Evolutionary conservation across 2,329 filamentous ascomycete genomes (phyloP), one percentile per base, ranked within the genome.

Genomic region (Tolypocladium endophyticum): DNA sequence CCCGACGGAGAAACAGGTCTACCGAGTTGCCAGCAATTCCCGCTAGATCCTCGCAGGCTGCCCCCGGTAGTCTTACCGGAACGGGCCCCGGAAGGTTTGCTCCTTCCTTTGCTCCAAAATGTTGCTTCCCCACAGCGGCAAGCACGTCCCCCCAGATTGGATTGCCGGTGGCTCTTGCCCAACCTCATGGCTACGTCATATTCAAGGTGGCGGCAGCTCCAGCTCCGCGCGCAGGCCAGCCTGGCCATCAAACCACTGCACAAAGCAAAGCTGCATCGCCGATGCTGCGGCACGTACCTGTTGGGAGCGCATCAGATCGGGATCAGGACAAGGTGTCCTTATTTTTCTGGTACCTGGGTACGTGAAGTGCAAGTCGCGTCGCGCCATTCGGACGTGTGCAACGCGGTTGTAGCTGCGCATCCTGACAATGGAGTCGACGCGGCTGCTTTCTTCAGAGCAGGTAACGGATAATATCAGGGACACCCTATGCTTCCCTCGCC

Each of bases 201-300:
- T n/a, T n/a, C n/a, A n/a, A n/a, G 52, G 61, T 63, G 60, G 63
- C 62, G 53, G 62, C 54, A 66, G 63, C 63, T 64, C n/a, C 28
- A 47, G 11, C 50, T 47, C 25, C n/a, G 16, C 25, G 16, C 25
- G 28, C 25, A 30, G 6, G 47, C 47, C 25, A 25, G 23, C 45
- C 33, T 41, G 23, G 23, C 59, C 52, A 59, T n/a, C 25, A 52
- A 52, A 52, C 45, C 45, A 30, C 45, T 5, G n/a, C 43, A 7
- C 45, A 47, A 25, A 7, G 25, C 45, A 16, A 16, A 28, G 23
- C 6, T 28, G 45, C 23, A 47, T 28, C 45, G 45, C 11, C 45
- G 45, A 28, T 47, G 11, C 45, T 16, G 25, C 1, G 18, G 25
- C 25, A 33, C 14, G 25, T 16, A 23, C 23, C 5, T 18, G 14